phyloP scores from a whole-genome alignment of 148 eudicot genomes.

The Vaccinium darrowii region DNA sequence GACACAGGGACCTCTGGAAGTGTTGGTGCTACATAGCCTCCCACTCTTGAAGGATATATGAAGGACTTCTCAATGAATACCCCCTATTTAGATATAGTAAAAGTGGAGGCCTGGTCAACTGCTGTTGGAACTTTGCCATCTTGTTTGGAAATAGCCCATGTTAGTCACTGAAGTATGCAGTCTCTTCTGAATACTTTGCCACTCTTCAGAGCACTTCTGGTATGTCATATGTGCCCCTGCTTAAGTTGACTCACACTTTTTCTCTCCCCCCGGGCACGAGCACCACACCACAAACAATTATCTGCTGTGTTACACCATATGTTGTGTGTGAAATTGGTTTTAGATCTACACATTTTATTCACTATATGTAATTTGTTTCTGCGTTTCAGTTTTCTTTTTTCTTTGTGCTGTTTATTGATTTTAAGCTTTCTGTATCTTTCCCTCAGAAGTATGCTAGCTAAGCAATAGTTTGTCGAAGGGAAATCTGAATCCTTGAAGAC shows the following conservation, averaged over 20 bases:
- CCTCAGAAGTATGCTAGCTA: conserved; percentile 12
- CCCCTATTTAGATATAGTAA: not conserved
- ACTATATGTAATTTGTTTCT: not conserved
- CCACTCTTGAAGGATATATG: conserved; percentile 1
- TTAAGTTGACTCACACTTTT: not conserved
- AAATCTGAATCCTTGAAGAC: not conserved
- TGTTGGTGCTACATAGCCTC: not conserved
- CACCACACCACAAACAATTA: too few relatives aligned
- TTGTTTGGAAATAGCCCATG: not conserved
- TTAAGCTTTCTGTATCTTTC: conserved; percentile 1
- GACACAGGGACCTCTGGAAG: too few relatives aligned
- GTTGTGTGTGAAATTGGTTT: not conserved
- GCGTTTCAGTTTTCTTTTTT: not conserved
- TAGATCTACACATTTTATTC: not conserved
- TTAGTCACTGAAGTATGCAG: not conserved
- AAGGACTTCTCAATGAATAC: not conserved
- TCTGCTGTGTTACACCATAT: not conserved
- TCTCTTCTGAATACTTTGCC: not conserved
- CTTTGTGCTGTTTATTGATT: not conserved
- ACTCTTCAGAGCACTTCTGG: not conserved
- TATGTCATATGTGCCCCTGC: not conserved
- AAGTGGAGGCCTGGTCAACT: not conserved
- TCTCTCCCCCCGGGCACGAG: not conserved
- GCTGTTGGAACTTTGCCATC: not conserved
- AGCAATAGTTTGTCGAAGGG: not conserved